A percentile compares a stretch with the other conserved stretches of the same genome.
These are phyloP conservation scores for Wallacemonas sp. DNA, from an alignment of 208 protist genomes.

Conservation along the genomic window DNA sequence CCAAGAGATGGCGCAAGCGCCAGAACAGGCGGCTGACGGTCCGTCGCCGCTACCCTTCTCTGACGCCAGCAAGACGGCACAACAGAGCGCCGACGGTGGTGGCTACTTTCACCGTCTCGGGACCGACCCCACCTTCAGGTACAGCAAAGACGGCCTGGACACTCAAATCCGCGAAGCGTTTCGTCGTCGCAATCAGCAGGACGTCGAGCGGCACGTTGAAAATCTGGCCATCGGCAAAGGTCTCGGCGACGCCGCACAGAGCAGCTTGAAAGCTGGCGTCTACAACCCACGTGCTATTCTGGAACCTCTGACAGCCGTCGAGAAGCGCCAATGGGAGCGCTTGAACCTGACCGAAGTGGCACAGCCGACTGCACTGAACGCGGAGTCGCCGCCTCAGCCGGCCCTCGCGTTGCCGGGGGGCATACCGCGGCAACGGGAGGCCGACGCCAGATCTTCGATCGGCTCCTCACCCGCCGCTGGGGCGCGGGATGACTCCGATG, in stretches of 20 bases:
- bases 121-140: conserved; percentile 8
- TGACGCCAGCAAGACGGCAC: too few species aligned
- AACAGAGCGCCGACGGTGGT: too few species aligned
- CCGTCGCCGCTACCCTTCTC: not conserved
- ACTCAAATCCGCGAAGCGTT: conserved; percentile 59
- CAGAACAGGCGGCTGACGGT: not conserved
- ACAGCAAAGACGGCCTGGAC: conserved; percentile 41
- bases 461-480: not conserved
- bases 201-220: conserved; percentile 45
- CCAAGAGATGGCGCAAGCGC: too few species aligned
- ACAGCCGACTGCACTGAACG: not conserved
- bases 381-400: not conserved
- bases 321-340: conserved; percentile 29
- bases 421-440: not conserved
- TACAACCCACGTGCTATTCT: conserved; percentile 69
- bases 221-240: conserved; percentile 69
- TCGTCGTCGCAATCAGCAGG: conserved; percentile 38
- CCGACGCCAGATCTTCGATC: not conserved
- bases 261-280: conserved; percentile 41
- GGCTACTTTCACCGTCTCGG: conserved; percentile 3
- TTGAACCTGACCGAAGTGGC: conserved; percentile 21
- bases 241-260: conserved; percentile 49
- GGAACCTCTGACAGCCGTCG: conserved; percentile 28
- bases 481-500: not conserved
- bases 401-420: not conserved